Percentiles rank a stretch among this genome's conserved stretches.
phyloP scores from a whole-genome alignment of 2,329 filamentous ascomycete species.

The Nannizzia gypsea region DNA sequence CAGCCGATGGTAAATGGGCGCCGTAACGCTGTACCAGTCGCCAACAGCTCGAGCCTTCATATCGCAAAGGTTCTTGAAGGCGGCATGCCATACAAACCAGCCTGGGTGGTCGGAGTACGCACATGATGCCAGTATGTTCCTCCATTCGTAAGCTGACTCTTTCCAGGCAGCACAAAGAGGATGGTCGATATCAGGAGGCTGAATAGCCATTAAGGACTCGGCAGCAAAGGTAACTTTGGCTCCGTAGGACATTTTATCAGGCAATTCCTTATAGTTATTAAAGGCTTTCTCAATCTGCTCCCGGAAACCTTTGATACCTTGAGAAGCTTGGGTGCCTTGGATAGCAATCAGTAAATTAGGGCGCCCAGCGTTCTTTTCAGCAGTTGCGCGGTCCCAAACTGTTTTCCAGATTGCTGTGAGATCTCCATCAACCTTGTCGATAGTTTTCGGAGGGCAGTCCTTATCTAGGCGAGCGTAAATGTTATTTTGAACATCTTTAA shows the following conservation, averaged over 20 bases:
- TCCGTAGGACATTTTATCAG: slow-evolving; percentile 13
- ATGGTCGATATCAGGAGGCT: slow-evolving; percentile 23
- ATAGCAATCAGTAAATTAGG: slow-evolving; percentile 15
- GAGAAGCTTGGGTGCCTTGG: too few species aligned
- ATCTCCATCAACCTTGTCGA: slow-evolving; percentile 23
- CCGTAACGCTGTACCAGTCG: slow-evolving; percentile 4
- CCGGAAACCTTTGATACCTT: slow-evolving; percentile 9
- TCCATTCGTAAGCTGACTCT: slow-evolving; percentile 23
- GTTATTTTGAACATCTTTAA: slow-evolving; percentile 20
- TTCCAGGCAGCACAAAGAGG: slow-evolving; percentile 26
- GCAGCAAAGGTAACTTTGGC: slow-evolving; percentile 19
- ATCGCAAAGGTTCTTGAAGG: slow-evolving; percentile 20
- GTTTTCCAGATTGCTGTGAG: slow-evolving; percentile 25
- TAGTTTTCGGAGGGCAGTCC: slow-evolving; percentile 18
- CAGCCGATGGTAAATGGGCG: slow-evolving; percentile 7
- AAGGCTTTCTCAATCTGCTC: slow-evolving; percentile 15
- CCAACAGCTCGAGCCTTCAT: slow-evolving; percentile 20
- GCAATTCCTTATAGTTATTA: too few species aligned
- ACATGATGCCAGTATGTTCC: slow-evolving; percentile 29
- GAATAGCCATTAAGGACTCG: slow-evolving; percentile 22
- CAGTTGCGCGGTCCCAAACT: slow-evolving; percentile 16
- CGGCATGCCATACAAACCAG: slow-evolving; percentile 18
- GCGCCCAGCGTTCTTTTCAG: neutral
- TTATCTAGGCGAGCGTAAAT: slow-evolving; percentile 25
- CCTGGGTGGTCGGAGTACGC: slow-evolving; percentile 19